Base-by-base conservation (phyloP, 371 early-diverging fungal species). In the Circinella umbellata region DNA sequence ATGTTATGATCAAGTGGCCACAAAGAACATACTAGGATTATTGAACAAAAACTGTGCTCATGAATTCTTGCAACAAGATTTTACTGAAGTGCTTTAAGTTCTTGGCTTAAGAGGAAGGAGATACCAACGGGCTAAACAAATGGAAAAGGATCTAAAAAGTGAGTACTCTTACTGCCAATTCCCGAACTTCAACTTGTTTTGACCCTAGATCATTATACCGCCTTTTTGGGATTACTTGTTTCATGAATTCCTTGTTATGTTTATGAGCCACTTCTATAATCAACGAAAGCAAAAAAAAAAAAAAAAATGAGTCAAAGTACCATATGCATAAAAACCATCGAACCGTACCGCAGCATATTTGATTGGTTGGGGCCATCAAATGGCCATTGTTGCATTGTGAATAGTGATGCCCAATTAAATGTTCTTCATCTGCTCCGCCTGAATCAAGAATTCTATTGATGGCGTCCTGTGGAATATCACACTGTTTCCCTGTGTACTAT, bases 1-100 rank as follows among this genome's bases (percentile, higher is more conserved):
- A 51, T 51, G 14, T 51, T 51, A 51, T 51, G 14, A 51, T 51
- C 51, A 51, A 51, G 51, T 51, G 18, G 51, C 15, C 51, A 51
- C 51, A 51, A 51, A 51, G 15, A 51, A 51, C 51, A 51, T 51
- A 51, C 4, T 51, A 51, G 14, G 51, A n/a, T n/a, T n/a, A 51
- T 51, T 51, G 51, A 51, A 51, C 51, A 39, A 51, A 51, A 51
- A 51, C 51, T 14, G 51, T 51, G 51, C 51, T 51, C 51, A 51
- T 51, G 51, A 51, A 51, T 51, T 51, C 51, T 51, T 8, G 15
- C n/a, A 51, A 51, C 51, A 51, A 51, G 51, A 18, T 51, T 51
- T 51, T 5, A 51, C 51, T 51, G 18, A 51, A 51, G 15, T 51
- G 51, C 51, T 51, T 51, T 4, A 51, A 17, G 51, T 51, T 51